These are phyloP conservation scores for Xylaria sp. DNA, from an alignment of 2,329 filamentous ascomycete species.

Conservation along the genomic window DNA sequence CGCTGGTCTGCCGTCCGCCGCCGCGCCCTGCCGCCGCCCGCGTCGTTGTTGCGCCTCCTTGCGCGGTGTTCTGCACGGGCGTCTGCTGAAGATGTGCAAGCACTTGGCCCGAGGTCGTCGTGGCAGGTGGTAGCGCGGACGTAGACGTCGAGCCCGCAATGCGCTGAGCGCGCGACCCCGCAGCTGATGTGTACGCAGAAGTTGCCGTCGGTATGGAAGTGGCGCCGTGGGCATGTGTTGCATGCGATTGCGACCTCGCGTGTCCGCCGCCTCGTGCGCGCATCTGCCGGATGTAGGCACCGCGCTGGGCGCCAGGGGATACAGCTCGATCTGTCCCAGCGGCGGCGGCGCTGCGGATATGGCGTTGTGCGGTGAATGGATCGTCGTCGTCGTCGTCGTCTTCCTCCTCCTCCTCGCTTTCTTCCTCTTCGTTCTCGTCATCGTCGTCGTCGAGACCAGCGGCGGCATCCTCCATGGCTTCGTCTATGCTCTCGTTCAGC, in stretches of 20 bases:
- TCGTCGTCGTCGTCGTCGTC: conserved; percentile 46
- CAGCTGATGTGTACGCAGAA: conserved; percentile 14
- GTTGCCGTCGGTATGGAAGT: conserved; percentile 33
- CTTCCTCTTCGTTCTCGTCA: conserved; percentile 17
- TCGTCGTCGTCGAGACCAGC: conserved; percentile 24
- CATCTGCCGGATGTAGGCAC: conserved; percentile 42
- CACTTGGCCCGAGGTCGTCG: conserved; percentile 19
- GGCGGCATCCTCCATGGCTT: conserved; percentile 43
- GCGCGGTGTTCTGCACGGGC: conserved; percentile 30
- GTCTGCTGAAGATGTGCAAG: conserved; percentile 36
- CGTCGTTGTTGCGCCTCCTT: conserved; percentile 22
- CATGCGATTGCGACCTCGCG: conserved; percentile 31
- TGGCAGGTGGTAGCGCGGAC: conserved; percentile 17
- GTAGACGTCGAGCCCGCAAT: conserved; percentile 37
- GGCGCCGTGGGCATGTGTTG: conserved; percentile 6
- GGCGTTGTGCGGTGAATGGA: conserved; percentile 42
- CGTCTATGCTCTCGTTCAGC: conserved; percentile 37
- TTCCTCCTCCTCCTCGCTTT: conserved; percentile 35
- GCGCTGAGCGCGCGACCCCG: conserved; percentile 34
- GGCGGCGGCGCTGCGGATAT: conserved; percentile 32
- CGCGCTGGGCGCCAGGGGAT: conserved; percentile 40
- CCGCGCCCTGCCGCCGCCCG: conserved; percentile 24
- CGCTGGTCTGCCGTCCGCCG: conserved; percentile 29
- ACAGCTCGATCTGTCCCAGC: conserved; percentile 31
- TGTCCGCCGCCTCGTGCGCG: conserved; percentile 38